Evolutionary conservation across 495 filamentous ascomycete genomes (phyloP).

Genomic region (Podospora conica): DNA sequence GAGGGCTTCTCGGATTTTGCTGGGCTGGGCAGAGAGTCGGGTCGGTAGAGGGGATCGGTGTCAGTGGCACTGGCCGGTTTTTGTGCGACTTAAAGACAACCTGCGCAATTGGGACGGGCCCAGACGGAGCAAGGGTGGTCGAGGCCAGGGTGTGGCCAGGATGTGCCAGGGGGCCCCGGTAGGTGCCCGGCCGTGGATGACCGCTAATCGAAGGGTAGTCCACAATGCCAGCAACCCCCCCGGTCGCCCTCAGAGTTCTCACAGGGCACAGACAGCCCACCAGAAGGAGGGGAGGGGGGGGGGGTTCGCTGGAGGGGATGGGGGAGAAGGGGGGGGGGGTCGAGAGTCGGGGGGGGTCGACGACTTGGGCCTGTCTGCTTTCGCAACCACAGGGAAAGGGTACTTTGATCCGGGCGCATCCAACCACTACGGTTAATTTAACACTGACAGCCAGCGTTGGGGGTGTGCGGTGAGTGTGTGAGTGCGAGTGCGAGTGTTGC

Average conservation of each 20-base stretch:
- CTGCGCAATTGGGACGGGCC: slow-evolving; percentile 33
- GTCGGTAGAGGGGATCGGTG: slow-evolving; percentile 38
- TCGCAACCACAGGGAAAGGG: slow-evolving; percentile 15
- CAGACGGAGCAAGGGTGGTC: slow-evolving; percentile 33
- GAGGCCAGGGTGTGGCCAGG: slow-evolving; percentile 5
- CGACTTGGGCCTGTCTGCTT: slow-evolving; percentile 10
- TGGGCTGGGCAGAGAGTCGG: slow-evolving; percentile 19
- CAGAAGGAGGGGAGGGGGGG: not conserved
- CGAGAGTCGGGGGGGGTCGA: slow-evolving; percentile 14
- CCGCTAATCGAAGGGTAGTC: slow-evolving; percentile 32
- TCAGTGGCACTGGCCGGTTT: slow-evolving; percentile 44
- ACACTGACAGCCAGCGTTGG: slow-evolving; percentile 11
- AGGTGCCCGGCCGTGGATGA: slow-evolving; percentile 24
- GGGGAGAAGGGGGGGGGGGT: not conserved
- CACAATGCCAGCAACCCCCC: slow-evolving; percentile 31
- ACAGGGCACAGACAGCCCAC: slow-evolving; percentile 21
- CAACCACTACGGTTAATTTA: slow-evolving; percentile 23
- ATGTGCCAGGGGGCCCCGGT: slow-evolving; percentile 32
- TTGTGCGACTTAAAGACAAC: slow-evolving; percentile 46
- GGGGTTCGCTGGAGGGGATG: not conserved
- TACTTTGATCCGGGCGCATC: slow-evolving; percentile 22
- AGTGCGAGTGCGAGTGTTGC: not conserved
- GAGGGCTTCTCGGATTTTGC: slow-evolving; percentile 13
- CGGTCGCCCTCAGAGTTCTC: slow-evolving; percentile 21
- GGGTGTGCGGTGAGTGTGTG: slow-evolving; percentile 11